Evolutionary conservation across 768 basidiomycete species (phyloP), one percentile per base, ranked within the genome.

Genomic region (Rhodosporidiobolus odoratus): DNA sequence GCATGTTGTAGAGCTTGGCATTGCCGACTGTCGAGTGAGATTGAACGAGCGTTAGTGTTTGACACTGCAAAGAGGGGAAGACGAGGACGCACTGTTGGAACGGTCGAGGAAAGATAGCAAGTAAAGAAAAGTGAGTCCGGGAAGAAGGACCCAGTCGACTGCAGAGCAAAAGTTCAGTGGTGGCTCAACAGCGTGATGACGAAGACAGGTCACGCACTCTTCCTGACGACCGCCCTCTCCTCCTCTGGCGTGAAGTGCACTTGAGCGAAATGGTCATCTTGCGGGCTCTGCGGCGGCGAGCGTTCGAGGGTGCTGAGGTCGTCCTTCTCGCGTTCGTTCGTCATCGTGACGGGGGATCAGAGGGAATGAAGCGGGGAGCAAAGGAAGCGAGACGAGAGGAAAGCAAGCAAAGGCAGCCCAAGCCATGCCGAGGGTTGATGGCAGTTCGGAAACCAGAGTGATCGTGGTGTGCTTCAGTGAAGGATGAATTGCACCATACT

Each of bases 21-120:
- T 69, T 67, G 0, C 72, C 72, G 58, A 73, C 66, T 65, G 57
- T 15, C n/a, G n/a, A n/a, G n/a, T n/a, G n/a, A n/a, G n/a, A n/a
- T n/a, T 5, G 16, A 17, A 62, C 6, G 10, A 48, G 30, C 0
- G 4, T 37, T 2, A 17, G 6, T 19, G 16, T 25, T 25, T 25
- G 8, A 7, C 19, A 16, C 2, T 3, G 8, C 19, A 21, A 43
- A 7, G 17, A 25, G 37, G 38, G 32, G n/a, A 23, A 38, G 7
- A 25, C 23, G 16, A 15, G 17, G 19, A 38, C 17, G n/a, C n/a
- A 53, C 61, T 43, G 50, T 66, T 67, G 7, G 52, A 56, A 4
- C 70, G 61, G 37, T 72, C 65, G 50, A 72, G 58, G 53, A 72
- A 72, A 23, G 43, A 56, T 0, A 72, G 37, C 0, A 72, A 37